These are phyloP conservation scores for Xylaria longipes DNA, from an alignment of 495 filamentous ascomycete species.

Conservation along the genomic window DNA sequence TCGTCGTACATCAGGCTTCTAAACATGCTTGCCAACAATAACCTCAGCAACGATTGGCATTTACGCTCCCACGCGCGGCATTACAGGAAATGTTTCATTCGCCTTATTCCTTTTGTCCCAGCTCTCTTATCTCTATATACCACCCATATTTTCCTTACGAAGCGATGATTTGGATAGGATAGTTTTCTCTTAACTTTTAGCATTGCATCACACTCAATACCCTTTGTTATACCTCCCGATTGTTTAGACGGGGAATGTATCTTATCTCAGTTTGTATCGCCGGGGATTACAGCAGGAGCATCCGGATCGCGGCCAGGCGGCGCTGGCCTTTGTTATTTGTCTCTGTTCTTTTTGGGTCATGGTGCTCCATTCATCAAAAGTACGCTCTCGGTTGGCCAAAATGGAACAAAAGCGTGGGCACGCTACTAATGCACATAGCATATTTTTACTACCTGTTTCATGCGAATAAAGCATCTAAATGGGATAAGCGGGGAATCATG, in stretches of 20 bases:
- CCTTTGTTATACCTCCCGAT: constrained; percentile 10
- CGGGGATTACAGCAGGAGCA: not conserved
- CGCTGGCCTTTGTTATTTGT: not conserved
- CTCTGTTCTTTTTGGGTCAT: not conserved
- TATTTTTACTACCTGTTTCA: not conserved
- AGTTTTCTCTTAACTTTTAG: constrained; percentile 1
- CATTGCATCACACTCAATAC: constrained; percentile 18
- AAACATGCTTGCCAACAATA: not conserved
- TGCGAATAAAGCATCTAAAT: not conserved
- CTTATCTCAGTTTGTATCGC: not conserved
- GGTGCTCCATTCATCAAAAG: not conserved
- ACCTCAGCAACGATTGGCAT: too few relatives aligned
- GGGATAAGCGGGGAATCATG: not conserved
- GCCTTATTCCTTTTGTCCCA: not conserved
- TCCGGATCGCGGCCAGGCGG: not conserved
- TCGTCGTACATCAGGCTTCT: constrained; percentile 24
- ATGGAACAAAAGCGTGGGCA: not conserved
- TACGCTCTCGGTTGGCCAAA: not conserved
- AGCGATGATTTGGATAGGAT: constrained; percentile 8
- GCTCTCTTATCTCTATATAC: not conserved
- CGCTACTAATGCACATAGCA: not conserved
- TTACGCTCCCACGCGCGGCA: not conserved
- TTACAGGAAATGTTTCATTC: not conserved
- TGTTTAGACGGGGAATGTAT: not conserved
- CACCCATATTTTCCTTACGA: not conserved